Evolutionary conservation across 176 grass and related monocot species (phyloP).

Genomic region (Lolium multiflorum): DNA sequence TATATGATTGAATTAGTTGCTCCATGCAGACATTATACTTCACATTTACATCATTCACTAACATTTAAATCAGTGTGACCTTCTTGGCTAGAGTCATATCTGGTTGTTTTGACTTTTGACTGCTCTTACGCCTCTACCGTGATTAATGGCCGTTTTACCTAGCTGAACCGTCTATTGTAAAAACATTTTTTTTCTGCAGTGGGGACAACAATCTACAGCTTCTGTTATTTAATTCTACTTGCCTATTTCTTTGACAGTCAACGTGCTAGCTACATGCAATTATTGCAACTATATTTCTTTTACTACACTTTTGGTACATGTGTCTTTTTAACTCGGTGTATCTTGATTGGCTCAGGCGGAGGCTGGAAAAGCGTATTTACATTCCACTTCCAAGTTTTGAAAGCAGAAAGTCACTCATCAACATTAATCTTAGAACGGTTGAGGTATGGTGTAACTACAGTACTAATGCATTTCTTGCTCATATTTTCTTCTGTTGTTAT

Average conservation of each 20-base stretch:
- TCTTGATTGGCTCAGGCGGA: conserved; percentile 68
- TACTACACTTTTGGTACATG: conserved; percentile 19
- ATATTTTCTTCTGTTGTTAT: conserved; percentile 9
- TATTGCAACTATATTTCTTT: conserved; percentile 7
- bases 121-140: conserved; percentile 1
- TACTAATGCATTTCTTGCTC: background rate
- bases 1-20: background rate
- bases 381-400: conserved; percentile 98
- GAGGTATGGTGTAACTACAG: conserved; percentile 56
- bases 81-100: conserved; percentile 13
- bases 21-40: background rate
- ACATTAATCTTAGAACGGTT: conserved; percentile 94
- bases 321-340: conserved; percentile 26
- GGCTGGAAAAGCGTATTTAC: conserved; percentile 97
- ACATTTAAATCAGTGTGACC: background rate
- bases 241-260: conserved; percentile 27
- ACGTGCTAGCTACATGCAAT: conserved; percentile 20
- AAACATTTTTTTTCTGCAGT: background rate
- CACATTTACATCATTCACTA: conserved; percentile 9
- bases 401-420: conserved; percentile 97
- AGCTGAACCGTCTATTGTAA: background rate
- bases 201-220: background rate
- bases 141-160: background rate
- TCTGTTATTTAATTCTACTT: conserved; percentile 27
- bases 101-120: conserved; percentile 16